Evolutionary conservation across 768 basidiomycete species (phyloP).

Genomic region (Termitomyces eurrhizus): DNA sequence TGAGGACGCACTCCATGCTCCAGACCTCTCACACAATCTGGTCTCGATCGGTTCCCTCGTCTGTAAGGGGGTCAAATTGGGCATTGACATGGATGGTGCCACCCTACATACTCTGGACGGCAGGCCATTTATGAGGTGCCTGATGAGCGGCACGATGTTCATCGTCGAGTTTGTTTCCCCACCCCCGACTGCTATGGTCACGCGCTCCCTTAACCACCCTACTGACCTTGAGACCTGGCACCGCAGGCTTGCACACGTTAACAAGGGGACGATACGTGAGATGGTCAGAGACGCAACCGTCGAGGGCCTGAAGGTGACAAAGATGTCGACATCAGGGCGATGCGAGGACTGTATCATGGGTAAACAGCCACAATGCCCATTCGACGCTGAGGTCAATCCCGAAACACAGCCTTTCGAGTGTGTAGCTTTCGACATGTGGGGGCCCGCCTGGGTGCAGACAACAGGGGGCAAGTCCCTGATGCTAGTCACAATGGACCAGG

Average conservation of each 20-base stretch:
- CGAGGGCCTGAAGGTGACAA: neutral
- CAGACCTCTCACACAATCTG: too few relatives aligned
- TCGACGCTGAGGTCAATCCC: neutral
- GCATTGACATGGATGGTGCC: too few relatives aligned
- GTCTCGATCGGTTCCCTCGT: too few relatives aligned
- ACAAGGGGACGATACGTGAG: neutral
- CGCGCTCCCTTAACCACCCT: neutral
- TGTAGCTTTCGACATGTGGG: neutral
- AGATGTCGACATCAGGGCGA: too few relatives aligned
- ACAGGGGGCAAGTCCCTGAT: neutral
- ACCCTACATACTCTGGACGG: too few relatives aligned
- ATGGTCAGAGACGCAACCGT: neutral
- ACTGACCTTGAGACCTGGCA: neutral
- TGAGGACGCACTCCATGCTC: too few relatives aligned
- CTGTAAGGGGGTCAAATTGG: too few relatives aligned
- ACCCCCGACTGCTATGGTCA: neutral
- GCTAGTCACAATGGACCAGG: too few relatives aligned
- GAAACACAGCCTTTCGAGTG: neutral
- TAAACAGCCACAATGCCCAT: neutral
- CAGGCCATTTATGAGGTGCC: too few relatives aligned
- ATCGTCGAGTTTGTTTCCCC: neutral
- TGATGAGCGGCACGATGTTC: neutral
- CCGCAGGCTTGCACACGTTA: neutral
- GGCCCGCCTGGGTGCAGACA: neutral
- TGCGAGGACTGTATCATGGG: neutral